These are phyloP conservation scores for Alnus glutinosa DNA, from an alignment of 306 rosid genomes.

Conservation along the genomic window DNA sequence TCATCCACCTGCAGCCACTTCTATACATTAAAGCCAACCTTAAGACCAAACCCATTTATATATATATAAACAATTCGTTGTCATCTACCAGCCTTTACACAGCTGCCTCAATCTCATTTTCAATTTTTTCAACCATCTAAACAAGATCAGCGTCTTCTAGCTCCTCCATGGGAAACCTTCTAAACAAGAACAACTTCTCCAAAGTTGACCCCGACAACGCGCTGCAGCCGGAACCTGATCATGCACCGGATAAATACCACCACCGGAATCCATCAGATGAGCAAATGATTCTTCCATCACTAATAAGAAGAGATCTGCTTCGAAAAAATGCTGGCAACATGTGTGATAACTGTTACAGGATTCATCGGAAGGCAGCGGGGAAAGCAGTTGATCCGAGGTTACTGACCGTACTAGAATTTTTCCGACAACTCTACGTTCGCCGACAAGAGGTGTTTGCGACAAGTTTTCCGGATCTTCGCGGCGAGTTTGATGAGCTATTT, in stretches of 20 bases:
- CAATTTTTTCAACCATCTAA: neutral
- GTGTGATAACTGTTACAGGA: slow-evolving; percentile 24
- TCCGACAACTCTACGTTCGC: slow-evolving; percentile 41
- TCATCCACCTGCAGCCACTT: too few relatives aligned
- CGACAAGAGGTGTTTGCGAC: slow-evolving; percentile 32
- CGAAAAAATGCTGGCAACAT: slow-evolving; percentile 22
- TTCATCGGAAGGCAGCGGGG: slow-evolving; percentile 20
- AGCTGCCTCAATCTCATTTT: neutral
- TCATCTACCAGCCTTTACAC: neutral
- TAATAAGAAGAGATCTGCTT: slow-evolving; percentile 16
- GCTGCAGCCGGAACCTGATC: neutral
- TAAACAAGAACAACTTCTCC: neutral
- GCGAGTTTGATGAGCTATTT: slow-evolving; percentile 24
- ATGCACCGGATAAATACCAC: neutral
- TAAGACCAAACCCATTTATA: neutral
- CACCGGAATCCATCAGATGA: neutral
- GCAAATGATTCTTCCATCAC: slow-evolving; percentile 4
- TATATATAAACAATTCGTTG: neutral
- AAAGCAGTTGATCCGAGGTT: slow-evolving; percentile 33
- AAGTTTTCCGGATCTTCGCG: slow-evolving; percentile 28
- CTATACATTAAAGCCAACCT: too few relatives aligned
- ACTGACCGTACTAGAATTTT: slow-evolving; percentile 39
- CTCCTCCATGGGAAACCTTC: slow-evolving; percentile 10
- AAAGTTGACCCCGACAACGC: neutral
- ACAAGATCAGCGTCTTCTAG: neutral